Evolutionary conservation across 2,329 filamentous ascomycete genomes (phyloP), one percentile per base, ranked within the genome.

Genomic region (Lachnellula cervina): DNA sequence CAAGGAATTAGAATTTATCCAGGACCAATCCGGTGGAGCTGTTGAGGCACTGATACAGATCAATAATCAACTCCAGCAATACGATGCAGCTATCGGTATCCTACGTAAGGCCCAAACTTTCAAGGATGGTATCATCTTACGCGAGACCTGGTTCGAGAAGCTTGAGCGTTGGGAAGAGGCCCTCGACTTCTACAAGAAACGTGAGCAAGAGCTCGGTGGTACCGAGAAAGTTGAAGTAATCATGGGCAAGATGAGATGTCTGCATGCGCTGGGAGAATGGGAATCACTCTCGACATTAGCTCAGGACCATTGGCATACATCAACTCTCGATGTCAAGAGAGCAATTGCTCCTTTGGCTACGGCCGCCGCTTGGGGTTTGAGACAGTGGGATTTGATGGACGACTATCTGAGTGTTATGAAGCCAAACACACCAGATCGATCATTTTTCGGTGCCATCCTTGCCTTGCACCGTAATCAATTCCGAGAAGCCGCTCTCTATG

Each of bases 91-190:
- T 43, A 97, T 99, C 64, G 94, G 94, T 72, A 99, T 99, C 58
- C 79, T 99, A 55, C 86, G 94, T 50, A 96, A 96, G 74, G 94
- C 94, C 8, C 94, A 99, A 71, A 84, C 90, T 44, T 99, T 97
- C 71, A 89, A 90, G 64, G 94, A 99, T 68, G 83, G 83, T 14
- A 96, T 99, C 32, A 90, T 96, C 68, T 80, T 99, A 49, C 90
- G 96, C 58, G 94, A 99, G 74, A 97, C 92, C 0, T 99, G 94
- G 94, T 99, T 97, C 64, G 95, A 99, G 73, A 97, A 97, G 75
- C 77, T 99, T 48, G 91, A 97, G 71, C 86, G 94, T 57, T 99
- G 95, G 95, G 95, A 99, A 62, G 95, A 99, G 72, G 94, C 94
- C 2, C 77, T 99, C 54, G 84, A 87, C 46, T 95, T 94, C 48